phyloP scores from a whole-genome alignment of 345 rosid genomes.

The Heritiera littoralis region DNA sequence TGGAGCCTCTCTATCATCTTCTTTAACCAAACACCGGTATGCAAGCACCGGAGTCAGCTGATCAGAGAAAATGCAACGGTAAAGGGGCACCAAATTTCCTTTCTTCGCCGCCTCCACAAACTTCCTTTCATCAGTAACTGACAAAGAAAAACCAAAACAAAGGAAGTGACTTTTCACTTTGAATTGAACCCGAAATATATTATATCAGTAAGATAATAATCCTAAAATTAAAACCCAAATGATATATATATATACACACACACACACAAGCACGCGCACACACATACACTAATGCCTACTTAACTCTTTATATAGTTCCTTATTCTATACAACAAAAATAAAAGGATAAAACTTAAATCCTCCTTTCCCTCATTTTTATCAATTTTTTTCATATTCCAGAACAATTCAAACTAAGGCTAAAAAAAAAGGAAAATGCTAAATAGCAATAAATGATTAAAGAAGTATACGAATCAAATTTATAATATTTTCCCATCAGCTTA shows the following conservation, averaged over 20 bases:
- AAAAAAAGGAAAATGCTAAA: not conserved
- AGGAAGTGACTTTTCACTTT: not conserved
- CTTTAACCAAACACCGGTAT: slow-evolving; percentile 83
- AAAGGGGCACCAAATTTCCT: slow-evolving; percentile 69
- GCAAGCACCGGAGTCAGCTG: slow-evolving; percentile 89
- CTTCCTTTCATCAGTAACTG: slow-evolving; percentile 47
- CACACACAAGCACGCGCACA: too few species aligned
- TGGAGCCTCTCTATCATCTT: slow-evolving; percentile 82
- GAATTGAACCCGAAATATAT: not conserved
- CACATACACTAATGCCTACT: too few species aligned
- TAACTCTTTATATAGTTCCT: not conserved
- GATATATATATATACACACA: too few species aligned
- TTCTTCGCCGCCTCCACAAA: slow-evolving; percentile 60
- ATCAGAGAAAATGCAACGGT: slow-evolving; percentile 74
- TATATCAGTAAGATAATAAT: slow-evolving; percentile 10
- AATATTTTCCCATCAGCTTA: not conserved
- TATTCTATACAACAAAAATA: too few species aligned
- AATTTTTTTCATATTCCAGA: not conserved
- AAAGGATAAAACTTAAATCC: not conserved
- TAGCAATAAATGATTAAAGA: not conserved
- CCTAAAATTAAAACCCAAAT: not conserved
- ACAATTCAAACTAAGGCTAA: not conserved
- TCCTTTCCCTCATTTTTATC: slow-evolving; percentile 27
- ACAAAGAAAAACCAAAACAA: slow-evolving; percentile 9
- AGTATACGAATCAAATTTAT: not conserved